Percentiles rank a stretch among this genome's conserved stretches.
Conservation (phyloP, 2,329 filamentous ascomycete genomes). For the Apiospora pterosperma region DNA sequence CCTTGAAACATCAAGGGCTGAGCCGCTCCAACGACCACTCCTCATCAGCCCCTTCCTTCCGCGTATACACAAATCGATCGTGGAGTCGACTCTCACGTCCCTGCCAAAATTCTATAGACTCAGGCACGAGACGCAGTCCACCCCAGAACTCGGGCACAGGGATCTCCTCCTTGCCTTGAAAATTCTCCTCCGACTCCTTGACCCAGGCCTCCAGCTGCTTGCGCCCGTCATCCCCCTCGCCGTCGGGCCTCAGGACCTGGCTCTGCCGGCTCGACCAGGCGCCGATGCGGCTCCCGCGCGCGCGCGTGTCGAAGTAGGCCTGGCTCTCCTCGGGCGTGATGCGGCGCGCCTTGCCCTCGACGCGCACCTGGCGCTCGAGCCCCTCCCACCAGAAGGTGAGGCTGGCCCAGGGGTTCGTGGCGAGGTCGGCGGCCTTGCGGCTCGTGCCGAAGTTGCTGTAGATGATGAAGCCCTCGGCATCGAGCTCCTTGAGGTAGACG, state of each 20-base stretch:
- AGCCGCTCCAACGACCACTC: conserved; percentile 69
- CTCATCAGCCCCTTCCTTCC: conserved; percentile 42
- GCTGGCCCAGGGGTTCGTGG: conserved; percentile 71
- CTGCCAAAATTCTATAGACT: conserved; percentile 94
- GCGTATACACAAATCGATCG: conserved; percentile 86
- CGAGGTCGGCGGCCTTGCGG: conserved; percentile 64
- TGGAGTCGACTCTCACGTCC: conserved; percentile 86
- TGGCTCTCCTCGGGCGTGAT: conserved; percentile 69
- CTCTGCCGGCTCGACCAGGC: conserved; percentile 95
- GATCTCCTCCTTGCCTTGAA: conserved; percentile 73
- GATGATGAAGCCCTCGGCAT: conserved; percentile 77
- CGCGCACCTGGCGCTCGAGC: conserved; percentile 83
- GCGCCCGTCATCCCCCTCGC: conserved; percentile 59
- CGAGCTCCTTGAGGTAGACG: conserved; percentile 95
- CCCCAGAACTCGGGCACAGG: conserved; percentile 95
- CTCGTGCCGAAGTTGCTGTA: conserved; percentile 91
- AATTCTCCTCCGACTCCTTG: conserved; percentile 69
- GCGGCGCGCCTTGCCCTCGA: conserved; percentile 74
- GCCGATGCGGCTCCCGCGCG: conserved; percentile 78
- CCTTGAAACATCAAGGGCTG: conserved; percentile 54
- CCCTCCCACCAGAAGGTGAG: conserved; percentile 90
- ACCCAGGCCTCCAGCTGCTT: conserved; percentile 75
- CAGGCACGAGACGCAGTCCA: conserved; percentile 79
- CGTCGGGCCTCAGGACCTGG: conserved; percentile 57
- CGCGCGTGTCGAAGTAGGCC: conserved; percentile 63